These are phyloP conservation scores for Biscogniauxia marginata DNA, from an alignment of 2,329 filamentous ascomycete species.

Conservation along the genomic window DNA sequence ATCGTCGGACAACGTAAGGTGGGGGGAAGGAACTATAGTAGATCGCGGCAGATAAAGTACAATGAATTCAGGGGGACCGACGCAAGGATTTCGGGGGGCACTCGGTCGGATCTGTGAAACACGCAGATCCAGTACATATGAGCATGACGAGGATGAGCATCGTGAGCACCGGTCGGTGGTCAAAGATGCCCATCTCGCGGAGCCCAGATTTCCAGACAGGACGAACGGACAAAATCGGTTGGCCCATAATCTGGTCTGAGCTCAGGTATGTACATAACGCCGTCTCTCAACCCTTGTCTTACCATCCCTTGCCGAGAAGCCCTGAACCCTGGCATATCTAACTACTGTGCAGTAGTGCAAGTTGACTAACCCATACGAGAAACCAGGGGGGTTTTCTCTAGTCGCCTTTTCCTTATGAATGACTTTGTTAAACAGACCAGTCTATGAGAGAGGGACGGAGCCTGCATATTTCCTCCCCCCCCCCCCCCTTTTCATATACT, in stretches of 20 bases:
- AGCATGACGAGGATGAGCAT: conserved; percentile 3
- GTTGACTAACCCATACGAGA: conserved; percentile 3
- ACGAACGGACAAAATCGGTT: conserved; percentile 4
- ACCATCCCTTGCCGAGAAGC: conserved; percentile 11
- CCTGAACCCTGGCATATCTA: conserved; percentile 15
- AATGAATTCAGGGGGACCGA: conserved; percentile 18
- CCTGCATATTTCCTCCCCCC: conserved; percentile 1
- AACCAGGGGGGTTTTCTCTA: background rate
- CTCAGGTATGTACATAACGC: background rate
- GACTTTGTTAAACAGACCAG: conserved; percentile 5
- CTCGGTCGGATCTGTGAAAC: conserved; percentile 20
- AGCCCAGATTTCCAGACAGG: background rate
- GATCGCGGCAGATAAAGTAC: conserved; percentile 27
- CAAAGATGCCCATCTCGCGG: conserved; percentile 7
- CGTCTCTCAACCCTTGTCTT: conserved; percentile 4
- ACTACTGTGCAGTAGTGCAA: conserved; percentile 15
- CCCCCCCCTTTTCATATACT: conserved; percentile 18
- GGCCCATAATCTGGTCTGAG: conserved; percentile 1
- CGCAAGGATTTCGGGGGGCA: conserved; percentile 16
- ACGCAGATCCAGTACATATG: conserved; percentile 14
- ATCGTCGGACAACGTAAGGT: conserved; percentile 6
- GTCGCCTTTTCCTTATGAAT: background rate
- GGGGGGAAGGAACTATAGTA: conserved; percentile 10
- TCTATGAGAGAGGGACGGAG: conserved; percentile 2
- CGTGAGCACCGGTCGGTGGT: conserved; percentile 1